Evolutionary conservation across 176 grass and related monocot species (phyloP), one percentile per base, ranked within the genome.

Genomic region (Paspalum notatum): DNA sequence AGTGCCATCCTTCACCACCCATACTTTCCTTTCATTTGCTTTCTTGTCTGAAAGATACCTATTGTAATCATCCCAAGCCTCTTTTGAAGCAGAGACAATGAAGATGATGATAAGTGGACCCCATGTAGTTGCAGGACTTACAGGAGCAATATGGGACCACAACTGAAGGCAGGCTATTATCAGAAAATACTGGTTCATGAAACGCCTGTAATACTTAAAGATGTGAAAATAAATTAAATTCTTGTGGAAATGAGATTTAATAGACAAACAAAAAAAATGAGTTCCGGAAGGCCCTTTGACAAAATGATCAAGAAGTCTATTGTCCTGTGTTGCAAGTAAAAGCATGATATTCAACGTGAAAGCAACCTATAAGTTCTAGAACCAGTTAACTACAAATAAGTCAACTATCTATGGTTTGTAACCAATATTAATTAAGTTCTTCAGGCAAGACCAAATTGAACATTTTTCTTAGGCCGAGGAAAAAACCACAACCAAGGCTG

Each of bases 51-150:
- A 94, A 78, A 94, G 85, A 80, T 98, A 94, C 46, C 95, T 90
- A 89, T 94, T 90, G 77, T 98, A 94, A 81, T 98, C 95, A 91
- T 98, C 95, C 90, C 90, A 98, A 39, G 92, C 92, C 81, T 98
- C 95, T 89, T 98, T 98, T 64, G 91, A 83, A 62, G 95, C 95
- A 52, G 95, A 98, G 82, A 98, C 92, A 66, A 85, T 80, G 87
- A 98, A 98, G 59, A 98, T 98, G 79, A 98, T 71, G 67, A 89
- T 76, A 80, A 98, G 90, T 52, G 95, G 95, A 76, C 85, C 95
- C 95, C 95, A 98, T 68, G 91, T 94, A 66, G 89, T 98, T 74
- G 78, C 90, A 50, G 95, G 95, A 76, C 82, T 98, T 41, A 98
- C 92, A 78, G 95, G 92, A 62, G 95, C 92, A 79, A 98, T 94